Conservation (phyloP, 1,284 basidiomycete species). For the Cutaneotrichosporon spelunceum region DNA sequence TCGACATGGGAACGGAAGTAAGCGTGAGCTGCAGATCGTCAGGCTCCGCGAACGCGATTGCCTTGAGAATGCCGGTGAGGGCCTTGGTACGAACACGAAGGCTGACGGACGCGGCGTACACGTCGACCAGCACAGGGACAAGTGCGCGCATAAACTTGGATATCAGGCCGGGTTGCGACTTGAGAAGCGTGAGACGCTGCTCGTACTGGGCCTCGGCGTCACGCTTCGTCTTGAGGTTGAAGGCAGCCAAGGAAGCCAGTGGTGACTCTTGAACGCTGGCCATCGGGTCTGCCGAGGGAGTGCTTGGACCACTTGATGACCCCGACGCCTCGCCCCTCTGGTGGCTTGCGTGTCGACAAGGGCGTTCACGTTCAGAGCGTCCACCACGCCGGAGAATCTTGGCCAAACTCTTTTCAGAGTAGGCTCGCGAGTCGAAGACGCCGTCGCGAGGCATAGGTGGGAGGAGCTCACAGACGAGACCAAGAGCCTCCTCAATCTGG, state of each 20-base stretch:
- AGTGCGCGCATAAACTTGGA: conserved; percentile 77
- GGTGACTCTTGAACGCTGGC: conserved; percentile 6
- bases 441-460: conserved; percentile 85
- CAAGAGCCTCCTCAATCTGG: conserved; percentile 86
- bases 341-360: conserved; percentile 4
- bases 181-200: conserved; percentile 58
- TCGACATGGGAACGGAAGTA: conserved; percentile 81
- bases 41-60: conserved; percentile 77
- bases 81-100: conserved; percentile 81
- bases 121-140: conserved; percentile 87
- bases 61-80: conserved; percentile 78
- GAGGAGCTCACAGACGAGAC: conserved; percentile 80
- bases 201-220: conserved; percentile 48
- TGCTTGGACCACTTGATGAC: conserved; percentile 27
- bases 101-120: conserved; percentile 89
- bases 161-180: conserved; percentile 70
- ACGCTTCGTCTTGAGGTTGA: conserved; percentile 30
- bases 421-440: conserved; percentile 84
- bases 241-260: conserved; percentile 9
- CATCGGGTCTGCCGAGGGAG: conserved; percentile 20
- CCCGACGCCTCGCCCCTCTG: conserved; percentile 9
- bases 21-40: conserved; percentile 72
- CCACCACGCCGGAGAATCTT: conserved; percentile 35
- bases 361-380: conserved; percentile 23
- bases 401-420: conserved; percentile 78